Conservation (phyloP, 2,329 filamentous ascomycete species). For the Teratosphaeria destructans region DNA sequence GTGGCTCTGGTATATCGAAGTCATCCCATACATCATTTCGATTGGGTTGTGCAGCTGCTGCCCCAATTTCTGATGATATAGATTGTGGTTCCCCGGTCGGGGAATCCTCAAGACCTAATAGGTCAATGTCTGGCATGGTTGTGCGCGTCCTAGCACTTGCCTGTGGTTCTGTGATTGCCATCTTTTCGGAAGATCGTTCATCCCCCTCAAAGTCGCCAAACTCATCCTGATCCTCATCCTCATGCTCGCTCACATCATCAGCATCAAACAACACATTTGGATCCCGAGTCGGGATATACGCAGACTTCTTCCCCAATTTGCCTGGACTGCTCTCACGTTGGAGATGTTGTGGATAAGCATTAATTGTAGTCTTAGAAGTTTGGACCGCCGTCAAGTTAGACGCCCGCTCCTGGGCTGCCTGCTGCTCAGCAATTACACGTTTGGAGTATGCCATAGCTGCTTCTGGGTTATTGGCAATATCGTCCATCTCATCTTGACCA, state of each 20-base stretch:
- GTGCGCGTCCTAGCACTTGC: not conserved
- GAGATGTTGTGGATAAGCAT: not conserved
- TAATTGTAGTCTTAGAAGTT: not conserved
- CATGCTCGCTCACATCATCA: slow-evolving; percentile 18
- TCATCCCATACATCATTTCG: slow-evolving; percentile 31
- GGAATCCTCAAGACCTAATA: slow-evolving; percentile 24
- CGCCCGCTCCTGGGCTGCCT: slow-evolving; percentile 1
- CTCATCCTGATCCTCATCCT: slow-evolving; percentile 24
- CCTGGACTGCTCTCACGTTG: slow-evolving; percentile 4
- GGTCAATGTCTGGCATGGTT: slow-evolving; percentile 14
- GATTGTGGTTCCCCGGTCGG: not conserved
- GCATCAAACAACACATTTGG: slow-evolving; percentile 25
- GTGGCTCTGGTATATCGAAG: slow-evolving; percentile 23
- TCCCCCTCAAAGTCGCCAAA: slow-evolving; percentile 25
- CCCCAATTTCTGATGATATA: not conserved
- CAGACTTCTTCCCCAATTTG: slow-evolving; percentile 17
- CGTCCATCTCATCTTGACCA: slow-evolving; percentile 23
- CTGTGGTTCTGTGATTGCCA: not conserved
- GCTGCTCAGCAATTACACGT: slow-evolving; percentile 16
- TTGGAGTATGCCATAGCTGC: slow-evolving; percentile 27
- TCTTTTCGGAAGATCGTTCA: not conserved
- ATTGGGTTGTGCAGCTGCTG: not conserved
- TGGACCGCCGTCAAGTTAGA: not conserved
- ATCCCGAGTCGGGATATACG: slow-evolving; percentile 13
- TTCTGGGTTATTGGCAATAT: slow-evolving; percentile 24